These are phyloP conservation scores for Tremellales sp. DNA, from an alignment of 1,284 basidiomycete species.

Conservation along the genomic window DNA sequence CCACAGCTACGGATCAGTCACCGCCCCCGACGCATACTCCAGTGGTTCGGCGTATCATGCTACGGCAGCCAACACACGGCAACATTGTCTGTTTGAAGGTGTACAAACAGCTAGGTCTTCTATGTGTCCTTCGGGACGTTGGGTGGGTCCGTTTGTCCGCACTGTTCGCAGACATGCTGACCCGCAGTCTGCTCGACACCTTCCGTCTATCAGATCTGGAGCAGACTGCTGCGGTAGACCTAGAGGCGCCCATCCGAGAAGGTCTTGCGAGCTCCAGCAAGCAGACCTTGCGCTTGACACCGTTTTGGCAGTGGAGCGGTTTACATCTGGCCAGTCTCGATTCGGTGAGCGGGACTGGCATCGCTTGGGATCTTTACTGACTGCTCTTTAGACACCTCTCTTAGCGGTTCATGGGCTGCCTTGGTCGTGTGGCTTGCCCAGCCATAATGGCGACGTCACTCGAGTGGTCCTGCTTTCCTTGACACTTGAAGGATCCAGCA, in stretches of 20 bases:
- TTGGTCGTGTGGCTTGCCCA: slow-evolving; percentile 37
- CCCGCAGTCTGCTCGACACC: slow-evolving; percentile 31
- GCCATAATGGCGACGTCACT: slow-evolving; percentile 40
- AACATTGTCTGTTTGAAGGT: slow-evolving; percentile 31
- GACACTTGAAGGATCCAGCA: not conserved
- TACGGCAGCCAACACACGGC: slow-evolving; percentile 24
- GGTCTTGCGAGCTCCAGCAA: slow-evolving; percentile 10
- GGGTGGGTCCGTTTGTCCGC: slow-evolving; percentile 21
- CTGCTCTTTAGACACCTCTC: slow-evolving; percentile 14
- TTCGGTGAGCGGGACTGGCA: slow-evolving; percentile 13
- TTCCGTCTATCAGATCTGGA: slow-evolving; percentile 23
- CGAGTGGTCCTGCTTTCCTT: slow-evolving; percentile 29
- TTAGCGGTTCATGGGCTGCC: slow-evolving; percentile 34
- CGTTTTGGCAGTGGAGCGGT: slow-evolving; percentile 36
- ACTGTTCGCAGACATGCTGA: not conserved
- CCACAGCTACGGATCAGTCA: not conserved
- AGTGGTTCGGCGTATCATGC: slow-evolving; percentile 20
- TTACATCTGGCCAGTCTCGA: slow-evolving; percentile 25
- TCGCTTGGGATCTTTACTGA: not conserved
- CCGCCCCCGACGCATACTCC: not conserved
- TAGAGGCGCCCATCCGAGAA: slow-evolving; percentile 16
- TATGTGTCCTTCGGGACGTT: slow-evolving; percentile 35
- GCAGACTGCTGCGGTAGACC: slow-evolving; percentile 10
- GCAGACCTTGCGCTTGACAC: slow-evolving; percentile 10
- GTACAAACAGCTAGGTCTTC: slow-evolving; percentile 22